Evolutionary conservation across 2,329 filamentous ascomycete species (phyloP).

Genomic region (Aspergillus sp.): DNA sequence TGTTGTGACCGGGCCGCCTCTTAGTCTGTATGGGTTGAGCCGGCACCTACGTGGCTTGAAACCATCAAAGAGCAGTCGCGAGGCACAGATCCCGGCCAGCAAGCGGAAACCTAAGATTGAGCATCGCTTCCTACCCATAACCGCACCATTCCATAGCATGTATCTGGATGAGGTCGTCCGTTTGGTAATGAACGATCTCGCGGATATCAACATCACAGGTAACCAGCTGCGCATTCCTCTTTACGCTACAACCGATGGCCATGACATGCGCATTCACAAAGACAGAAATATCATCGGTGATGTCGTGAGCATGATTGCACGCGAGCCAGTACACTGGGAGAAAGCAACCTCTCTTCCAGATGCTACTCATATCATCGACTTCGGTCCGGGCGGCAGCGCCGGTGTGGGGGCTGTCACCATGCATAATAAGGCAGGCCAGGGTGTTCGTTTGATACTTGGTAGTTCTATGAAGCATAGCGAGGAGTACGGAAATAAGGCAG

Average conservation of each 20-base stretch:
- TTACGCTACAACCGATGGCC: background rate
- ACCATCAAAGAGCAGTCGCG: background rate
- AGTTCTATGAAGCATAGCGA: background rate
- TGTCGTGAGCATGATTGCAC: constrained; percentile 10
- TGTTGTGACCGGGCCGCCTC: constrained; percentile 33
- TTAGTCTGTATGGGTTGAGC: constrained; percentile 21
- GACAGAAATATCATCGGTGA: background rate
- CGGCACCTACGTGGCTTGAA: background rate
- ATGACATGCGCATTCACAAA: background rate
- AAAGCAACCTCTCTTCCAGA: constrained; percentile 63
- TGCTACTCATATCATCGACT: constrained; percentile 38
- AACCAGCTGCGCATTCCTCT: constrained; percentile 23
- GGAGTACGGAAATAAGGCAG: background rate
- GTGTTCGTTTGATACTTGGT: constrained; percentile 31
- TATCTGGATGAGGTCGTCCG: constrained; percentile 29
- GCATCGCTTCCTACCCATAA: constrained; percentile 41
- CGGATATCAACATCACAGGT: constrained; percentile 17
- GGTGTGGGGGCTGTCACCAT: constrained; percentile 33
- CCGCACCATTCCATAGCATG: constrained; percentile 41
- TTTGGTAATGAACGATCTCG: constrained; percentile 19
- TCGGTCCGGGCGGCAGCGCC: constrained; percentile 33
- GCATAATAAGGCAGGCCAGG: constrained; percentile 33
- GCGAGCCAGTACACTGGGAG: constrained; percentile 49
- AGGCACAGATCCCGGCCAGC: constrained; percentile 31
- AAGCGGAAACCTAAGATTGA: constrained; percentile 29